These are phyloP conservation scores for Cladosporium sp. DNA, from an alignment of 2,329 filamentous ascomycete genomes.

Conservation along the genomic window DNA sequence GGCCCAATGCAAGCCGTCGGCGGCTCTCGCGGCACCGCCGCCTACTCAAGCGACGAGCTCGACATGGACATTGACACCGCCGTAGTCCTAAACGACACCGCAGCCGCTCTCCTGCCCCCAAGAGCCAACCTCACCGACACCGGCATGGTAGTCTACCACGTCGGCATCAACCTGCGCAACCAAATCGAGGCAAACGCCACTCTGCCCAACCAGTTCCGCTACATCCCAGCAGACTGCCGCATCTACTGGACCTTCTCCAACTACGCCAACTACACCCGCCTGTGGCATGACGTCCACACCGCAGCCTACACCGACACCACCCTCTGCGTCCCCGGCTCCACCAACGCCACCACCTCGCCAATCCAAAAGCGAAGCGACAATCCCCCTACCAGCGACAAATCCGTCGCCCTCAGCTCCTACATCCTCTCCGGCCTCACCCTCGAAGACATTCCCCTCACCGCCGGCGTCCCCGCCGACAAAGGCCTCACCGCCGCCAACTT, in stretches of 20 bases:
- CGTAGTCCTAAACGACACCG: background rate
- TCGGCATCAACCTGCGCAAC: slow-evolving; percentile 40
- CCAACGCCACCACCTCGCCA: background rate
- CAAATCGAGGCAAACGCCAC: slow-evolving; percentile 37
- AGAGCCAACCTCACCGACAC: slow-evolving; percentile 20
- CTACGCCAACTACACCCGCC: slow-evolving; percentile 38
- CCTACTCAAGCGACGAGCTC: background rate
- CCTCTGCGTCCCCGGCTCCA: slow-evolving; percentile 37
- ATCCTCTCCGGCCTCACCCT: background rate
- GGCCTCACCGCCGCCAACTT: background rate
- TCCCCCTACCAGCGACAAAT: background rate
- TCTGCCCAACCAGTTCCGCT: slow-evolving; percentile 40
- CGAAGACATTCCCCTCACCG: background rate
- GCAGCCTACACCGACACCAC: slow-evolving; percentile 36
- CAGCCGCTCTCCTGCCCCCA: background rate
- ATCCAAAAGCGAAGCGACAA: background rate
- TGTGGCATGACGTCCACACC: slow-evolving; percentile 39
- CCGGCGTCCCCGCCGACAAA: background rate
- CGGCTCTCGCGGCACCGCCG: background rate
- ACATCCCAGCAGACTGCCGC: slow-evolving; percentile 33
- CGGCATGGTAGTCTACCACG: slow-evolving; percentile 33
- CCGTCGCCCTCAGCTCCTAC: background rate
- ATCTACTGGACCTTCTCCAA: slow-evolving; percentile 41
- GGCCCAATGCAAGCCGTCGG: slow-evolving; percentile 40
- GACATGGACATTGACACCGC: slow-evolving; percentile 3